Conservation (phyloP, 257 asterid species). For the Salvia rosmarinus region DNA sequence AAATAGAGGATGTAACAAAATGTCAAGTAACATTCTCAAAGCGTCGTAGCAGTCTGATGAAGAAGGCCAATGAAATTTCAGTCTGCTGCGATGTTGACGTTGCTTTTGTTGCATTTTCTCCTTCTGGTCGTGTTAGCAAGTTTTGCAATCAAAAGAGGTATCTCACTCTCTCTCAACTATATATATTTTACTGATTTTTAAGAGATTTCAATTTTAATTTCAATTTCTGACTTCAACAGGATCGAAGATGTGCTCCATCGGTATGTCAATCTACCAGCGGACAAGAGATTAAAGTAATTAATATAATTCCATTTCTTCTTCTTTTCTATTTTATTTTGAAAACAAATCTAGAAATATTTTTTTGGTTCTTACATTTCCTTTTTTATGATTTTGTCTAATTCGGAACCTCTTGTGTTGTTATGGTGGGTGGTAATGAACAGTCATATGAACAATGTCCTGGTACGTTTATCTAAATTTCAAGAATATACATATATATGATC, state of each 20-base stretch:
- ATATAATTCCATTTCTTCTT: too few species aligned
- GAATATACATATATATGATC: background rate
- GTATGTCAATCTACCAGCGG: slow-evolving; percentile 49
- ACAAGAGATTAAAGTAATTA: slow-evolving; percentile 47
- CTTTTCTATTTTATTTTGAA: background rate
- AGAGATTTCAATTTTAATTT: background rate
- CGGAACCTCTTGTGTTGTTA: background rate
- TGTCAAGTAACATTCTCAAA: slow-evolving; percentile 74
- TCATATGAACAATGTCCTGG: slow-evolving; percentile 57
- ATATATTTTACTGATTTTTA: background rate
- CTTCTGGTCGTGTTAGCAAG: slow-evolving; percentile 60
- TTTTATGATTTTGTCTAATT: background rate
- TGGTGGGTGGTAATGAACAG: slow-evolving; percentile 39
- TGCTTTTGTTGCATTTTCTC: slow-evolving; percentile 56
- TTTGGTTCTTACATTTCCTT: background rate
- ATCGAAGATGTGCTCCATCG: slow-evolving; percentile 54
- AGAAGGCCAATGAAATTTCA: slow-evolving; percentile 52
- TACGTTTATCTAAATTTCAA: slow-evolving; percentile 21
- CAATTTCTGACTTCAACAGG: slow-evolving; percentile 29
- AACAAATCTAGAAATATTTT: background rate
- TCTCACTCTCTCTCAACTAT: background rate
- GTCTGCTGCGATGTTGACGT: slow-evolving; percentile 55
- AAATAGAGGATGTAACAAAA: slow-evolving; percentile 50
- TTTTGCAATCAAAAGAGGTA: slow-evolving; percentile 44
- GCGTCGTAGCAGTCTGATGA: slow-evolving; percentile 56